Evolutionary conservation across 2,329 filamentous ascomycete genomes (phyloP), one percentile per base, ranked within the genome.

Genomic region (Erysiphe pulchra): DNA sequence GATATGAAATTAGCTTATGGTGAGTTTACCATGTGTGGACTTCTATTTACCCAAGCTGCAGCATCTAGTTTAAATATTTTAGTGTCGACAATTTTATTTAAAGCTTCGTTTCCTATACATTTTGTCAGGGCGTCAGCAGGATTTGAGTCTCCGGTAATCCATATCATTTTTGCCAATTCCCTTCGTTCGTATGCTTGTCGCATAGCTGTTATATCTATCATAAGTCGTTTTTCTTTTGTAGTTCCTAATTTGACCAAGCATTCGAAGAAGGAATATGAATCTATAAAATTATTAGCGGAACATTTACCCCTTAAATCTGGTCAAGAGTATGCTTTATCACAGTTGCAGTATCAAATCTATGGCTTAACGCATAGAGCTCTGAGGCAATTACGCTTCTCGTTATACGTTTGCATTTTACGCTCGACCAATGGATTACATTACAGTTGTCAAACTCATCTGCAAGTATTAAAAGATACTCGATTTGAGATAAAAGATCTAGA

Each of bases 381-480:
- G 34, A 48, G 4, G 43, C 43, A 24, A 52, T 20, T 3, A 52
- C 41, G 37, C 45, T 51, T 17, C 39, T 12, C 2, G 42, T 51
- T 12, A 52, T 44, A 16, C 45, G 18, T 31, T 42, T 47, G 20
- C 44, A 45, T 45, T 45, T 45, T 1, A 38, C 1, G 11, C 17
- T 38, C 14, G 7, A 2, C 32, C 44, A 45, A 10, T 45, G 33
- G 32, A 45, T 34, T 5, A 45, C 30, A 28, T 45, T 45, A n/a
- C 18, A 32, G 2, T 45, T 37, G 14, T 38, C 38, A n/a, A 5
- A 4, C 1, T 14, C 20, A 14, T 45, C 33, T 6, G 44, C 33
- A 1, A 45, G 18, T 1, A 45, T 2, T 3, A 45, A 38, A 7
- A 38, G 17, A 24, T 24, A 38, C 2, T 32, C 44, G 28, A 45